phyloP scores from a whole-genome alignment of 495 filamentous ascomycete species.

The Corynascus novoguineensis region DNA sequence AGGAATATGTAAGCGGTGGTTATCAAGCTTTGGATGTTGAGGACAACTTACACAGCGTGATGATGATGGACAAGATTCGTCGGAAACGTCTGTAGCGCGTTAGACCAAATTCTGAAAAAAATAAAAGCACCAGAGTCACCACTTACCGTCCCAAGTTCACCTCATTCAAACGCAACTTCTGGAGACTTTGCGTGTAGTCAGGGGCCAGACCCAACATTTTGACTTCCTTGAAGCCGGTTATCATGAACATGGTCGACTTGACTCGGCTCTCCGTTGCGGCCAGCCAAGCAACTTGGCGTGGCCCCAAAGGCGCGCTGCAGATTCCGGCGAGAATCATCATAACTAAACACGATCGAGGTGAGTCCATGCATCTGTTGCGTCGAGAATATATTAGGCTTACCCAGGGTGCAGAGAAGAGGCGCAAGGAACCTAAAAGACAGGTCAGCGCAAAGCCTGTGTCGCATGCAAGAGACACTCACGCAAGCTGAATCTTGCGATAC shows the following conservation, averaged over 20 bases:
- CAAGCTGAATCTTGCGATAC: conserved; percentile 9
- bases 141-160: conserved; percentile 6
- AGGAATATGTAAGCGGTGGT: not conserved
- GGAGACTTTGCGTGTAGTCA: conserved; percentile 5
- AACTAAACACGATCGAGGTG: not conserved
- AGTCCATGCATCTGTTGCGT: no score
- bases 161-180: conserved; percentile 1
- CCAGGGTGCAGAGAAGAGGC: conserved; percentile 7
- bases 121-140: not conserved
- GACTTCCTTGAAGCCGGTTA: conserved; percentile 10
- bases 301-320: conserved; percentile 6
- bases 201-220: conserved; percentile 10
- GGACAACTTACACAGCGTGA: conserved; percentile 6
- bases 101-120: not conserved
- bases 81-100: not conserved
- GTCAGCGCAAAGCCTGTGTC: not conserved
- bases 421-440: not conserved
- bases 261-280: conserved; percentile 2
- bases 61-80: conserved; percentile 9
- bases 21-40: not conserved
- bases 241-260: conserved; percentile 13
- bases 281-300: conserved; percentile 8
- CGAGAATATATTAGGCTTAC: no score
- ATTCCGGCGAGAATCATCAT: conserved; percentile 11
- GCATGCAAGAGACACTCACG: not conserved